Base-by-base conservation (phyloP, 2,329 filamentous ascomycete genomes). In the Aspergillus fumigatiaffinis region DNA sequence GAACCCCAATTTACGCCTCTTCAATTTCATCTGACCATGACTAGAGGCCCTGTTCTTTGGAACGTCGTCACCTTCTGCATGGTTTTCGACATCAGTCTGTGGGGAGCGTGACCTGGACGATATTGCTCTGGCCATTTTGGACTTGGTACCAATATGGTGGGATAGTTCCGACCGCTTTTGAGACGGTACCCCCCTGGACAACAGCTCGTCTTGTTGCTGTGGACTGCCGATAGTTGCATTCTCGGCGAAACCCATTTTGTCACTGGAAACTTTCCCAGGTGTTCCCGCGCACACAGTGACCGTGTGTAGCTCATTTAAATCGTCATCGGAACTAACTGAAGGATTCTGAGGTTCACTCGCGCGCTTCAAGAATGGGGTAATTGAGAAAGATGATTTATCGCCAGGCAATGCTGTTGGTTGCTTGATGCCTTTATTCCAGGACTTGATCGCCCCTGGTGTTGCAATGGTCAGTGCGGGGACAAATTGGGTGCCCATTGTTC, bases 331-430 rank as follows among this genome's bases (percentile, higher is more conserved):
- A 42, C 67, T 69, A 35, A 52, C 60, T 32, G 63, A 65, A 12
- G 68, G 66, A 46, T 67, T 66, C 38, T 77, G 74, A 14, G 87
- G 77, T 61, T 80, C 87, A 59, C 81, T 86, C 26, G 85, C 87
- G 52, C 88, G 86, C 73, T 92, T 96, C 60, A 97, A 80, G 78
- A 96, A 97, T 0, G 93, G 93, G 0, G 93, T 97, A 62, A 97
- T 91, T 3, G 92, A 96, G 73, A 97, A 97, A 2, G 84, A 87
- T 0, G 92, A 97, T 73, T 96, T 97, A 69, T 96, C 91, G 29
- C 90, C 91, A 4, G 89, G 79, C 55, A 85, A 76, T 1, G 84
- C 81, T 41, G 84, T 82, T 21, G 86, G 83, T 28, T 78, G 72
- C 50, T 78, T 81, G 55, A 78, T 81, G 55, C 80, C 78, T 70